Percentiles rank a stretch among this genome's conserved stretches.
phyloP scores from a whole-genome alignment of 176 grass and related monocot species.

The Coix lacrymajobi region DNA sequence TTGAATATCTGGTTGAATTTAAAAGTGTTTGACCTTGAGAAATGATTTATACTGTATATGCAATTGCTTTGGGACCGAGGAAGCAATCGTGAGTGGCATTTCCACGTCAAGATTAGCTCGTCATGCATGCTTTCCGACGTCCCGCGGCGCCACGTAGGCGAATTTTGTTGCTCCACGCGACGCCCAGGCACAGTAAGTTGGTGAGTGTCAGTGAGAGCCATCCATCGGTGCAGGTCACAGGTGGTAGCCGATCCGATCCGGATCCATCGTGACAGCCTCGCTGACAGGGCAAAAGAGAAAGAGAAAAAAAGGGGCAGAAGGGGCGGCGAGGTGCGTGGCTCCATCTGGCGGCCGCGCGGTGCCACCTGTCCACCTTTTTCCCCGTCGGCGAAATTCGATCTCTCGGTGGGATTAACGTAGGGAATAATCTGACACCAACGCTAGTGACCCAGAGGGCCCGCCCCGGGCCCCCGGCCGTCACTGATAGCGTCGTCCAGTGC shows the following conservation, averaged over 20 bases:
- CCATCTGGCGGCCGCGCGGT: constrained; percentile 12
- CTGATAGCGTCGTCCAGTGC: too few relatives aligned
- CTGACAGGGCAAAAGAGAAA: neutral
- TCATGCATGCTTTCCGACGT: constrained; percentile 26
- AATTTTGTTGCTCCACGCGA: constrained; percentile 37
- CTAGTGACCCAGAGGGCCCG: neutral
- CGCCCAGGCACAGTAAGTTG: neutral
- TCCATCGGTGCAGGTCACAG: neutral
- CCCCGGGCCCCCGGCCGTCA: too few relatives aligned
- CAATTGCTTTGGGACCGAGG: too few relatives aligned
- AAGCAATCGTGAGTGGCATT: neutral
- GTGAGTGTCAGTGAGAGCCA: neutral
- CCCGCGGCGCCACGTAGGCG: neutral
- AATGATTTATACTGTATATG: too few relatives aligned
- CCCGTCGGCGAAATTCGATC: neutral
- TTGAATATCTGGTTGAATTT: too few relatives aligned
- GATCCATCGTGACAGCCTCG: neutral
- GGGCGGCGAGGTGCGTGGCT: neutral
- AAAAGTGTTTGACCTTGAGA: too few relatives aligned
- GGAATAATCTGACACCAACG: constrained; percentile 16
- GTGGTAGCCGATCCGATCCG: neutral
- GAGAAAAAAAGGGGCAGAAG: neutral
- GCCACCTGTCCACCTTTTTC: neutral
- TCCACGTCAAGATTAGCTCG: constrained; percentile 5
- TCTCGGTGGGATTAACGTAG: constrained; percentile 17